Evolutionary conservation across 176 grass and related monocot species (phyloP), one percentile per base, ranked within the genome.

Genomic region (Carex littledalei): DNA sequence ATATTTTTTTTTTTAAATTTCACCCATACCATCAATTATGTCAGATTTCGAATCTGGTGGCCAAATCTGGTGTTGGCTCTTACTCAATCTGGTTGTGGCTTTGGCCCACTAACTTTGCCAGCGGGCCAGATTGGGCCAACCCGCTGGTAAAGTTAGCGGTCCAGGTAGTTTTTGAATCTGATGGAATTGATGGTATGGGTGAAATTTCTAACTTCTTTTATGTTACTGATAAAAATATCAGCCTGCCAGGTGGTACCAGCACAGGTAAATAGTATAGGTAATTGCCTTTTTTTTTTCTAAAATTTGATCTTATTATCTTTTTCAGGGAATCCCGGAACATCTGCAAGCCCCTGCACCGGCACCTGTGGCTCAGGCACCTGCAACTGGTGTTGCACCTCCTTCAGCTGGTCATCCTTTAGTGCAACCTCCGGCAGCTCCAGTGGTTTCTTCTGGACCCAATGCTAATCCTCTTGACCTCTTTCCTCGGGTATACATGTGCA

Each of bases 381-480:
- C 81, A 31, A 93, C 76, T 87, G 89, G 65, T 29, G 78, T 89
- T 39, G 58, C 84, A 85, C 72, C 91, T 24, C 84, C 60, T n/a
- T 84, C 70, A 58, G 81, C 81, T 89, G 58, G 58, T 49, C 53
- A 47, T 32, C 64, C 63, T 68, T 43, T 60, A 29, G 63, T 84
- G 84, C 92, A 89, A 79, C 65, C 84, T 81, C 67, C 87, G 87
- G 87, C 88, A 87, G 68, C 91, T 86, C 82, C 89, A 85, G 85
- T 90, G 66, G 79, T 88, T 79, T 86, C 89, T 3, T 57, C 83
- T 63, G 91, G 91, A 79, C 93, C 95, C 52, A 95, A 94, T 89
- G 93, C 93, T 78, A 95, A 87, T 81, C 93, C 95, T 29, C 78
- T 98, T 75, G 88, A 98, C 58, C 95, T 98, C 81, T 98, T 98